Base-by-base conservation (phyloP, 163 green algal genomes). In the Scenedesmus sp. region DNA sequence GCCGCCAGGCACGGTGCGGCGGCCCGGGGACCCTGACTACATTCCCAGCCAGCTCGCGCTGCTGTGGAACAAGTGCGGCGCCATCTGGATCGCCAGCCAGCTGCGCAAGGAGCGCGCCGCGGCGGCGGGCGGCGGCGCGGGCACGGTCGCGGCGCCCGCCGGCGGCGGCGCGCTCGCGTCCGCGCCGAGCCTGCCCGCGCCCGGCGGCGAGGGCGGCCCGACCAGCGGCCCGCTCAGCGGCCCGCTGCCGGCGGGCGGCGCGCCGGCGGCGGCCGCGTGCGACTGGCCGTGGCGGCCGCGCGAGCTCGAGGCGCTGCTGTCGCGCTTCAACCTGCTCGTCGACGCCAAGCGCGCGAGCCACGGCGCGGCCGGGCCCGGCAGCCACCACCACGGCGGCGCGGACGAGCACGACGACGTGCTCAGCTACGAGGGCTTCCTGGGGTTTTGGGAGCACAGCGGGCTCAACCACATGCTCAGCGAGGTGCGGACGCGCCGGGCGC, bases 391-490 rank as follows among this genome's bases (percentile, higher is more conserved):
- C n/a, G n/a, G n/a, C n/a, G n/a, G n/a, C n/a, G n/a, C n/a, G n/a
- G n/a, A n/a, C n/a, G n/a, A n/a, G n/a, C n/a, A n/a, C n/a, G n/a
- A n/a, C n/a, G n/a, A n/a, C n/a, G 70, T 77, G 70, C 56, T 77
- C 53, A 77, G 29, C 4, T 77, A 66, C 60, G 65, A 75, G 1
- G 65, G 65, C 47, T 75, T 72, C 39, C 6, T 72, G n/a, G 42
- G 36, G 22, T 72, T 72, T 24, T 72, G 63, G 63, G 63, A 36
- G 9, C 42, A 60, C 13, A 24, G n/a, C 9, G 63, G 63, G 0
- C 10, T 72, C 0, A n/a, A 24, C 24, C 11, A 72, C 36, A 45
- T n/a, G 63, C 44, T 72, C 5, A 60, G 39, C 17, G 24, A 72
- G 63, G 63, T 72, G 24, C 7, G 62, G 18, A 9, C 29, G 26